These are phyloP conservation scores for Eimeria praecox DNA, from an alignment of 169 alveolate genomes.

Conservation along the genomic window DNA sequence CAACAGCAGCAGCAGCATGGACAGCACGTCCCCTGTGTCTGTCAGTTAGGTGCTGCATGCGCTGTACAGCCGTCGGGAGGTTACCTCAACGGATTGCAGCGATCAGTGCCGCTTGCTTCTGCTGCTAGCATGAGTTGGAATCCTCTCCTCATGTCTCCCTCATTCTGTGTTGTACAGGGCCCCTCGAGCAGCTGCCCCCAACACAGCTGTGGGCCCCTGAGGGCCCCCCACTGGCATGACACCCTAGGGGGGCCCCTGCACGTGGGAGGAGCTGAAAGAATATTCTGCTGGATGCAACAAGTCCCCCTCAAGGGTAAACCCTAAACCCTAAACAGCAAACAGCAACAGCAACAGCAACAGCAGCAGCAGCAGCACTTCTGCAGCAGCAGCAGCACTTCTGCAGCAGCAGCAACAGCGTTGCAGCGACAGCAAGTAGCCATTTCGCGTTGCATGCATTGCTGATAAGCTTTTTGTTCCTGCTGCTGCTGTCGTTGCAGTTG, in stretches of 20 bases:
- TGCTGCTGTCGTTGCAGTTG: neutral
- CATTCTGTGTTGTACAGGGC: neutral
- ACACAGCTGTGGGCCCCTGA: neutral
- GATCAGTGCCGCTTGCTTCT: neutral
- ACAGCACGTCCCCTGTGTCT: no score
- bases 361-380: neutral
- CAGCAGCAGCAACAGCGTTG: neutral
- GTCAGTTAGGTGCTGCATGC: neutral
- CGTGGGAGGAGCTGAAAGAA: slow-evolving; percentile 36
- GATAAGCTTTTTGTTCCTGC: neutral
- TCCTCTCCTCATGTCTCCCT: neutral
- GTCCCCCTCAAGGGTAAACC: slow-evolving; percentile 15
- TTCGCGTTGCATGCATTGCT: no score
- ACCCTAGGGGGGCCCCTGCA: slow-evolving; percentile 1
- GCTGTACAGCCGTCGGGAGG: neutral
- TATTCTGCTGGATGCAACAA: slow-evolving; percentile 50
- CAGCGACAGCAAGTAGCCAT: neutral
- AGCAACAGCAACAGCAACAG: neutral
- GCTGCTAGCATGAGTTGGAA: slow-evolving; percentile 3
- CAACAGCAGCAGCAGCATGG: neutral
- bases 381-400: neutral
- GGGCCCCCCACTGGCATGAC: slow-evolving; percentile 41
- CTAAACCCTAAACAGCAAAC: neutral
- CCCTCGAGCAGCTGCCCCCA: neutral
- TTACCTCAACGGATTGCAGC: neutral